A percentile compares a stretch with the other conserved stretches of the same genome.
phyloP scores from a whole-genome alignment of 768 basidiomycete species.

The Lactarius quietus region DNA sequence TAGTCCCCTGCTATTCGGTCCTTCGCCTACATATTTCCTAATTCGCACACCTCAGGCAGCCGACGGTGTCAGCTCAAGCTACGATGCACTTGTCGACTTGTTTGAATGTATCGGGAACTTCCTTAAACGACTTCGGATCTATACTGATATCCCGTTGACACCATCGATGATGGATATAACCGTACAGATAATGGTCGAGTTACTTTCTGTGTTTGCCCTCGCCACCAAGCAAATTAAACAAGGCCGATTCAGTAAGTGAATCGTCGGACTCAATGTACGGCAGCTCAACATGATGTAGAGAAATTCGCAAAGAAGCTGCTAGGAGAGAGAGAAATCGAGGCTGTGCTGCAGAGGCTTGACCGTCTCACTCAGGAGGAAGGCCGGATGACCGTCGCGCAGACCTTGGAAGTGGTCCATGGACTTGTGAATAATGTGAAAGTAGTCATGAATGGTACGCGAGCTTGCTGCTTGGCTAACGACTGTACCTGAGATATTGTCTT shows the following conservation, averaged over 20 bases:
- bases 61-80: not conserved
- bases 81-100: slow-evolving; percentile 1
- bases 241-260: not conserved
- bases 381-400: slow-evolving; percentile 1
- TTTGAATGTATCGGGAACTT: slow-evolving; percentile 5
- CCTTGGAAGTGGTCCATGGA: slow-evolving; percentile 1
- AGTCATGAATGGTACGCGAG: slow-evolving; percentile 4
- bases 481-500: not conserved
- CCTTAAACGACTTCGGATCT: slow-evolving; percentile 1
- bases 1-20: too few species aligned
- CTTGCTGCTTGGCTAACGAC: not conserved
- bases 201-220: not conserved
- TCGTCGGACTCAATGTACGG: not conserved
- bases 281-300: not conserved
- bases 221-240: slow-evolving; percentile 5
- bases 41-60: not conserved
- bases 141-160: not conserved
- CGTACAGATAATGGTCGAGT: not conserved
- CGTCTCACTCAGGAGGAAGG: slow-evolving; percentile 5
- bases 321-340: slow-evolving; percentile 5
- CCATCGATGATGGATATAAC: not conserved
- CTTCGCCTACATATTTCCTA: not conserved
- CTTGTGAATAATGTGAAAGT: not conserved
- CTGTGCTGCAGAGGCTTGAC: not conserved
- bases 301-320: slow-evolving; percentile 3